Evolutionary conservation across 768 basidiomycete species (phyloP), one percentile per base, ranked within the genome.

Genomic region (Exsudoporus frostii): DNA sequence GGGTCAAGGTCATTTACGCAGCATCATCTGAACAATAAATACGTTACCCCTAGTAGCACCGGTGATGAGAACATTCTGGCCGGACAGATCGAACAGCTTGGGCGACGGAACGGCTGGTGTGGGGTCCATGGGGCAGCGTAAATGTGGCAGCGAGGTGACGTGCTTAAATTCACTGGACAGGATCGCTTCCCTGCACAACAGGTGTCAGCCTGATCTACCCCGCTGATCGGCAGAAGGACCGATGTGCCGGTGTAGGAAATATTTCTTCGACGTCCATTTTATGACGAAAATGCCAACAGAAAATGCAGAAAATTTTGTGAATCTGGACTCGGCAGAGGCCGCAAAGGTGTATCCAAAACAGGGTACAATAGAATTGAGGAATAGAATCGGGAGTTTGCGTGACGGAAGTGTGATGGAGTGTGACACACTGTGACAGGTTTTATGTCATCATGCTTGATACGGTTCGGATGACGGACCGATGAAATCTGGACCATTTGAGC

Each of bases 51-150:
- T 77, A 22, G 87, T 83, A 30, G 85, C 87, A 55, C 90, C 90
- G 36, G 91, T 92, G 64, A 93, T 80, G 71, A 92, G 83, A 33
- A 80, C 88, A 52, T 80, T 86, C 65, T 84, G 76, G 53, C 83
- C 82, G 3, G 71, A 65, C 63, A 93, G 81, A 52, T 80, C 79
- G 71, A 92, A 92, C 45, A 93, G 80, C 34, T 76, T 69, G 56
- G 71, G 79, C 13, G 83, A 73, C 61, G 71, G 76, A 64, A 72
- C 56, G 32, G 69, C 57, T 25, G 84, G 82, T 36, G 83, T 76
- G 53, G 76, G 74, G 63, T 83, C 79, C 82, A 85, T 84, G 57
- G 58, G 40, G 56, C 19, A 40, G 45, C 3, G 51, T 25, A 33
- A 24, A 46, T 17, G 36, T 53, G 48, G 50, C 45, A 51, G 54